Base-by-base conservation (phyloP, 208 protist species). In the Porcisia hertigi region DNA sequence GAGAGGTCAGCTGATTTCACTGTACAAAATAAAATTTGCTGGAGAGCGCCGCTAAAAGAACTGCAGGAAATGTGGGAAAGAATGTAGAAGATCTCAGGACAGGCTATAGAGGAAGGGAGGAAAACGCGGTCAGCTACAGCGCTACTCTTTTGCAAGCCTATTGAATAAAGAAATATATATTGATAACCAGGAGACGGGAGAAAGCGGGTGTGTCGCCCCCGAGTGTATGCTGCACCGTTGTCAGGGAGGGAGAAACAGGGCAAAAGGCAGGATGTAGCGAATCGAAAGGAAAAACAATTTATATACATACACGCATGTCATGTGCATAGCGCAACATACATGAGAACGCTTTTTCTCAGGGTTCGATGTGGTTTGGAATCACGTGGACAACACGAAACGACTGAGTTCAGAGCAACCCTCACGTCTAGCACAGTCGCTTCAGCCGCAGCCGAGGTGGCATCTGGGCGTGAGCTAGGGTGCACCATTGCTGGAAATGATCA, bases 101-200 rank as follows among this genome's bases (percentile, higher is more conserved):
- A 66, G 20, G 20, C 20, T 14, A 52, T 52, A 71, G 66, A 75
- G 12, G 16, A 75, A 55, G 47, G 58, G 16, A 34, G 23, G 49
- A 67, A 54, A 64, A 75, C 25, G 36, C 39, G 12, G 23, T 30
- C 20, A 70, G 11, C 23, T 30, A 9, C 9, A 34, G 23, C 39
- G 43, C 39, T 7, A 45, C 12, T 55, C 65, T 55, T 39, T 7
- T 30, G 43, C 65, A 30, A 55, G 23, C 34, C n/a, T 70, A 36
- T 54, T 20, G n/a, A 23, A 55, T 70, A 57, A 25, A 43, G 71
- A 70, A 59, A 53, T 14, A 52, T 30, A 30, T 30, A 30, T 30
- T 6, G 55, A 36, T 60, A 62, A 49, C 52, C n/a, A 60, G 64
- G 23, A 53, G 20, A 59, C 39, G 62, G 18, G 41, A 75, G 70